A percentile compares a stretch with the other conserved stretches of the same genome.
phyloP scores from a whole-genome alignment of 1,139 yeast species.

The Kurtzmaniella quercitrusa region DNA sequence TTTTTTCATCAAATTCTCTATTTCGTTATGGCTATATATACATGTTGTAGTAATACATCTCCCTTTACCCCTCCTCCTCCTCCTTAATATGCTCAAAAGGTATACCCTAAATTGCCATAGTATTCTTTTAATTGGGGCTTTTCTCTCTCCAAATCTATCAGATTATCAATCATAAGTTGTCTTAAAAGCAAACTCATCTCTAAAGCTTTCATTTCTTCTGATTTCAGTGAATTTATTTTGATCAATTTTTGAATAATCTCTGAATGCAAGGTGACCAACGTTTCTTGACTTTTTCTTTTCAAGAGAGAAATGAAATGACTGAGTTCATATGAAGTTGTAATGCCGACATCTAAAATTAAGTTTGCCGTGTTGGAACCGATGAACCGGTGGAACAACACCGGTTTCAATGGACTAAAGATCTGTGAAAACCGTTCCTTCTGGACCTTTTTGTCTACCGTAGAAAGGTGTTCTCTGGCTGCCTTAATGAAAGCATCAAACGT shows the following conservation, averaged over 20 bases:
- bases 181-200: slow-evolving; percentile 18
- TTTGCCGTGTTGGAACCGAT: slow-evolving; percentile 17
- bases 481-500: slow-evolving; percentile 18
- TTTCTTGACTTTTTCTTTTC: slow-evolving; percentile 10
- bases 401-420: slow-evolving; percentile 27
- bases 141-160: slow-evolving; percentile 3
- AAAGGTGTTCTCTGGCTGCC: neutral
- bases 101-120: neutral
- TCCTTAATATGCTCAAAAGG: too few relatives aligned
- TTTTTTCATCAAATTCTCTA: too few relatives aligned
- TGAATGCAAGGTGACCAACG: slow-evolving; percentile 4
- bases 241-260: neutral
- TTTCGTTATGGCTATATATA: too few relatives aligned
- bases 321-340: slow-evolving; percentile 24
- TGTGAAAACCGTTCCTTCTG: slow-evolving; percentile 6
- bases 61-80: too few relatives aligned
- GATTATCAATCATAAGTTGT: slow-evolving; percentile 9
- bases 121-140: neutral
- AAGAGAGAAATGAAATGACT: slow-evolving; percentile 26
- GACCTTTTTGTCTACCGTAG: neutral
- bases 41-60: too few relatives aligned
- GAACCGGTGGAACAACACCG: slow-evolving; percentile 24
- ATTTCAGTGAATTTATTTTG: neutral
- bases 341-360: slow-evolving; percentile 19
- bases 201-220: slow-evolving; percentile 11